These are phyloP conservation scores for Penicillium goetzii DNA, from an alignment of 495 filamentous ascomycete species.

Conservation along the genomic window DNA sequence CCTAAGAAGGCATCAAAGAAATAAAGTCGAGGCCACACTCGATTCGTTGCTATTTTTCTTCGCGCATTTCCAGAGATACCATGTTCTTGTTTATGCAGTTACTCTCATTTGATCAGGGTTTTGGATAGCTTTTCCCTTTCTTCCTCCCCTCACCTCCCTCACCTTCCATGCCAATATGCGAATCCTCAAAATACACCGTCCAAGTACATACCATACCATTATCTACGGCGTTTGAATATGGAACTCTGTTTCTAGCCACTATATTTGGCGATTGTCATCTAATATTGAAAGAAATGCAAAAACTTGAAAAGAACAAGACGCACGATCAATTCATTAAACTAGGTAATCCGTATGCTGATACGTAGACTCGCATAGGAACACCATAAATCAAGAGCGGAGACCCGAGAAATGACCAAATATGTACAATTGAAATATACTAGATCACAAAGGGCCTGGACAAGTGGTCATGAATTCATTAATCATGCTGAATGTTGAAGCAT, in stretches of 20 bases:
- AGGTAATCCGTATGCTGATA: not conserved
- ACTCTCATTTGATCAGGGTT: slow-evolving; percentile 15
- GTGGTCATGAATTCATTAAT: slow-evolving; percentile 24
- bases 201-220: slow-evolving; percentile 18
- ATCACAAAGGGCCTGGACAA: slow-evolving; percentile 3
- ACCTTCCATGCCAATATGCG: not conserved
- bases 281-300: slow-evolving; percentile 16
- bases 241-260: slow-evolving; percentile 1
- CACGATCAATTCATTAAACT: slow-evolving; percentile 4
- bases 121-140: not conserved
- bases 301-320: slow-evolving; percentile 3
- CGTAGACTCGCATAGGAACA: slow-evolving; percentile 1
- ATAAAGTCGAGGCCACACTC: not conserved
- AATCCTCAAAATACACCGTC: slow-evolving; percentile 14
- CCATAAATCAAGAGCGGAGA: slow-evolving; percentile 6
- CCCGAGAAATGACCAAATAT: slow-evolving; percentile 13
- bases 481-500: slow-evolving; percentile 9
- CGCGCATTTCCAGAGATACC: slow-evolving; percentile 24
- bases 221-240: slow-evolving; percentile 19
- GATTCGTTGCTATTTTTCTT: slow-evolving; percentile 8
- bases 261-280: slow-evolving; percentile 4
- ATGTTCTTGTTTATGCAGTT: slow-evolving; percentile 16
- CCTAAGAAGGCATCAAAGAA: slow-evolving; percentile 45
- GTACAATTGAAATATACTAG: slow-evolving; percentile 5
- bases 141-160: not conserved